Percentiles rank a stretch among this genome's conserved stretches.
These are phyloP conservation scores for Annona squamosa DNA, from an alignment of 164 flowering plant species.

Conservation along the genomic window DNA sequence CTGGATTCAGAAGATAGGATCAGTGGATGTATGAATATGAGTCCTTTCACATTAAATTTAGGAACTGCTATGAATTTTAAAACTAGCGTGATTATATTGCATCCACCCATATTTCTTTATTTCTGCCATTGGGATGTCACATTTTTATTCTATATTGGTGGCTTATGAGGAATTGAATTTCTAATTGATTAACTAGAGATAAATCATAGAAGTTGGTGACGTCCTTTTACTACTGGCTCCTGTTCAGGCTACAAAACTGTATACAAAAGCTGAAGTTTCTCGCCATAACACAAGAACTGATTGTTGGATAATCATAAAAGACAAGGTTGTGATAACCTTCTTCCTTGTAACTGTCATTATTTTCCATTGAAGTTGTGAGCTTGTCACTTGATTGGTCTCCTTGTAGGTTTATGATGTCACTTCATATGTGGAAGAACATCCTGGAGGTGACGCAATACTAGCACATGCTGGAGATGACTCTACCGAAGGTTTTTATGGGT, in stretches of 20 bases:
- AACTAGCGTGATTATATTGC: not conserved
- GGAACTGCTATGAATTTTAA: not conserved
- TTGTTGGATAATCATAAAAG: slow-evolving; percentile 94
- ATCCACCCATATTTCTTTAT: not conserved
- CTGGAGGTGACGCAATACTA: slow-evolving; percentile 94
- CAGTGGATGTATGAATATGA: not conserved
- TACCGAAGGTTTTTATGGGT: slow-evolving; percentile 97
- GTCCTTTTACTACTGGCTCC: slow-evolving; percentile 1
- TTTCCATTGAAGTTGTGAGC: not conserved
- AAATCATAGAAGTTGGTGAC: not conserved
- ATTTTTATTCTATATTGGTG: not conserved
- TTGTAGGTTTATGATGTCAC: slow-evolving; percentile 87
- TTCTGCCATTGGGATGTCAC: not conserved
- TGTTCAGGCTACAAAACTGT: slow-evolving; percentile 40
- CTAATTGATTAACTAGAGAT: not conserved
- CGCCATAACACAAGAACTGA: slow-evolving; percentile 76
- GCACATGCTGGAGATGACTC: slow-evolving; percentile 94
- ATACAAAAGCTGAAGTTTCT: slow-evolving; percentile 62
- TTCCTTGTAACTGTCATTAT: not conserved
- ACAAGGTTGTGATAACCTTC: slow-evolving; percentile 43
- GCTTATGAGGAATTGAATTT: not conserved
- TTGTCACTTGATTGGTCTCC: not conserved
- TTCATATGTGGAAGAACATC: slow-evolving; percentile 92
- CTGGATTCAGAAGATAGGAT: not conserved
- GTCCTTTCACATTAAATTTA: not conserved